Evolutionary conservation across 164 flowering plant genomes (phyloP), one percentile per base, ranked within the genome.

Genomic region (Santalum album): DNA sequence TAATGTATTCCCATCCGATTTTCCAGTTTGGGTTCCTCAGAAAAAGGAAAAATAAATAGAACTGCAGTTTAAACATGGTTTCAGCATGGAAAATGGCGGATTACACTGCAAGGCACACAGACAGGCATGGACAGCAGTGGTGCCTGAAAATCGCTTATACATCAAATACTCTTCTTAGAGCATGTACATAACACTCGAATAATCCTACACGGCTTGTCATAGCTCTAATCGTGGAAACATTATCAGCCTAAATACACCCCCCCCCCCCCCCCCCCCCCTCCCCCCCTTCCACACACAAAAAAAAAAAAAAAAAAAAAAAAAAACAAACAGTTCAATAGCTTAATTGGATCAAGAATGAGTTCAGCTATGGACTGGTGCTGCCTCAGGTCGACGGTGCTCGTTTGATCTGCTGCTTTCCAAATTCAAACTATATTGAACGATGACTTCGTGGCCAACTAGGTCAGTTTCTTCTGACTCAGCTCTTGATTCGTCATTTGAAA

Each of bases 321-420:
- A 17, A 4, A 20, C 1, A 0, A 45, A 20, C 25, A 12, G 3
- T 22, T 45, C 14, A 22, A 22, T 3, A 2, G 3, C 15, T 7
- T 0, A 7, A 1, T 9, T 22, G 21, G 1, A 2, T 6, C 15
- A 45, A 45, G 20, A 45, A 15, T 9, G 19, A 12, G 49, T 45
- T 45, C 24, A 45, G 25, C 49, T 21, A 9, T 20, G 49, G 49
- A 45, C 49, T 4, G 49, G 49, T 45, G 14, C 49, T 45, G 49
- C 49, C 9, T 21, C 49, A 10, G 25, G 49, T 45, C 2, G 3
- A 9, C 15, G 25, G 3, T 20, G 49, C 25, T 45, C 49, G 11
- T 45, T 20, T 45, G 49, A 12, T 21, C 49, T 45, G 7, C 12
- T 32, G 11, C 25, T 18, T 22, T 20, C 49, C 9, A 25, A 18